Percentiles rank a stretch among this genome's conserved stretches.
Evolutionary conservation across 768 basidiomycete genomes (phyloP).

Genomic region (Baorangia bicolor): DNA sequence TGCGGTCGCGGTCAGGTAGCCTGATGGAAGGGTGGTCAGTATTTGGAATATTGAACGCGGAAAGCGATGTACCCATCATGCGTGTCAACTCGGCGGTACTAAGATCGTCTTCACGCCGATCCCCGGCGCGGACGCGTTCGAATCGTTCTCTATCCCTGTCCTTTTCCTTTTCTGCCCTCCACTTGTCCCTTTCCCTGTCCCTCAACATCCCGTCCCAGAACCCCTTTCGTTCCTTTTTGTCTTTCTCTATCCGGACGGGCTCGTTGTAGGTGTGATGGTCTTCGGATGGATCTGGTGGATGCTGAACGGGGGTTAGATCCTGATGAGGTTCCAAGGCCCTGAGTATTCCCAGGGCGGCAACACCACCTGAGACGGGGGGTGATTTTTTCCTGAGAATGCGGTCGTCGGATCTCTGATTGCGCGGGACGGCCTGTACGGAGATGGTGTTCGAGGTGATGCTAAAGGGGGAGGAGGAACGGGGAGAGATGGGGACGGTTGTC

Average conservation of each 20-base stretch:
- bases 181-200: conserved; percentile 37
- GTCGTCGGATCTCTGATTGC: conserved; percentile 20
- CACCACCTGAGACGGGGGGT: conserved; percentile 29
- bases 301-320: conserved; percentile 14
- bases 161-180: conserved; percentile 29
- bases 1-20: conserved; percentile 71
- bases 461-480: conserved; percentile 49
- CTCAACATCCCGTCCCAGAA: conserved; percentile 50
- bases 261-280: conserved; percentile 29
- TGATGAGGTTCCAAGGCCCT: conserved; percentile 59
- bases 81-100: conserved; percentile 55
- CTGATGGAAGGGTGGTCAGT: conserved; percentile 34
- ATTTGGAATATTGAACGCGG: not conserved
- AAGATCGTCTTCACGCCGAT: conserved; percentile 44
- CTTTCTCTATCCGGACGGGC: conserved; percentile 33
- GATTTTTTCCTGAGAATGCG: conserved; percentile 31
- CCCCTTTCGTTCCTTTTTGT: conserved; percentile 52
- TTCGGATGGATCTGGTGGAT: conserved; percentile 29
- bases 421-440: conserved; percentile 14
- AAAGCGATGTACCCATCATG: conserved; percentile 58
- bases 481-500: conserved; percentile 18
- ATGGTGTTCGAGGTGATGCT: conserved; percentile 32
- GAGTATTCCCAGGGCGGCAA: conserved; percentile 16
- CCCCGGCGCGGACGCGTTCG: conserved; percentile 32
- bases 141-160: conserved; percentile 37